Percentiles rank a stretch among this genome's conserved stretches.
Conservation (phyloP, 495 filamentous ascomycete genomes). For the Immersiella caudata region DNA sequence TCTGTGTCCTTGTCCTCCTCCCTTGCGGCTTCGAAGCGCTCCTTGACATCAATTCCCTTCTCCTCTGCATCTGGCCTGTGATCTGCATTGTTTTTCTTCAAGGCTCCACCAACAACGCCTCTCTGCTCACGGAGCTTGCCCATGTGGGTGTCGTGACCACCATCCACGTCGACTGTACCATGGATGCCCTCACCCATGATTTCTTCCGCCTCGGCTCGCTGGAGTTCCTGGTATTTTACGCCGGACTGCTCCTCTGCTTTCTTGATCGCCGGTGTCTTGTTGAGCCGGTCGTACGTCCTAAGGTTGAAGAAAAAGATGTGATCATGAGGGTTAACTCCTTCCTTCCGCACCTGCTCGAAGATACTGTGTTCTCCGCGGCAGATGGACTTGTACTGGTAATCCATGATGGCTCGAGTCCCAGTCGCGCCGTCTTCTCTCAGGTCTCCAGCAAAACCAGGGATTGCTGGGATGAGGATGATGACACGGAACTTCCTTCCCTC, state of each 20-base stretch:
- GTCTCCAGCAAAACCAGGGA: slow-evolving; percentile 94
- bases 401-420: slow-evolving; percentile 94
- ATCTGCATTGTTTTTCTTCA: slow-evolving; percentile 50
- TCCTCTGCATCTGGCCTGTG: slow-evolving; percentile 58
- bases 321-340: slow-evolving; percentile 78
- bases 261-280: slow-evolving; percentile 69
- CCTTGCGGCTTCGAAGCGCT: slow-evolving; percentile 65
- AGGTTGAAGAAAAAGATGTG: slow-evolving; percentile 93
- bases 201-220: slow-evolving; percentile 81
- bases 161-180: slow-evolving; percentile 51
- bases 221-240: slow-evolving; percentile 80
- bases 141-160: slow-evolving; percentile 46
- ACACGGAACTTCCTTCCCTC: slow-evolving; percentile 89
- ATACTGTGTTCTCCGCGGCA: slow-evolving; percentile 89
- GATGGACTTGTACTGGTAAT: slow-evolving; percentile 97
- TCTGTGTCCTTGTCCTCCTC: slow-evolving; percentile 45
- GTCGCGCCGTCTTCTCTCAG: slow-evolving; percentile 77
- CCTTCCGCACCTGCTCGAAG: slow-evolving; percentile 71
- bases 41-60: slow-evolving; percentile 54
- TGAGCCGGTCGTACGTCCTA: slow-evolving; percentile 85
- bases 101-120: slow-evolving; percentile 40
- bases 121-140: slow-evolving; percentile 44
- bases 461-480: slow-evolving; percentile 84
- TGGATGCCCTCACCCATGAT: slow-evolving; percentile 78
- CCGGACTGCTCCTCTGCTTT: slow-evolving; percentile 76